Base-by-base conservation (phyloP, 805 yeast species). In the Cyberlindnera sargentensis region DNA sequence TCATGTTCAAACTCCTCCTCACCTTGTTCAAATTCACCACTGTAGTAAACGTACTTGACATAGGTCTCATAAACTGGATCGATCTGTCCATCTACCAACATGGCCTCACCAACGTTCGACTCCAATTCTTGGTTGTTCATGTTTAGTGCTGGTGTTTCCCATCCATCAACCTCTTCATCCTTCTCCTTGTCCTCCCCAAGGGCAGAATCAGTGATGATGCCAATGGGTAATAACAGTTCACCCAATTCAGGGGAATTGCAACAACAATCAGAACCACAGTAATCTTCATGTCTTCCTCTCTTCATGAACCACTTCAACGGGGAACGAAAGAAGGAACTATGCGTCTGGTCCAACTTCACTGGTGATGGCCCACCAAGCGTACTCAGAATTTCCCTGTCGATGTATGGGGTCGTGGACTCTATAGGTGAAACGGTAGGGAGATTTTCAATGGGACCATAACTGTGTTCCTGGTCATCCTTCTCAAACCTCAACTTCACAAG, bases 11-110 rank as follows among this genome's bases (percentile, higher is more conserved):
- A 10, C 5, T 6, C 28, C n/a, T 11, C 5, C 6, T 36, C 40
- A 11, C 6, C 31, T 6, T 42, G 20, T 5, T 31, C 34, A 33
- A 20, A 24, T n/a, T 27, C 37, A 6, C 30, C 20, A n/a, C 37
- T 26, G 36, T 30, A 31, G 31, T 41, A 39, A 9, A 46, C 34
- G 20, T 48, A 47, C 20, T 35, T 40, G n/a, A 48, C 42, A 37
- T 47, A 48, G 25, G 42, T 42, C 6, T 46, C 45, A 29, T 46
- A 44, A 2, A 48, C 37, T 4, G 46, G 43, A 40, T 48, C 52
- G 23, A 33, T 26, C 20, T 32, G 26, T 9, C 36, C 41, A 15
- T 39, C 41, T 10, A 39, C 36, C 7, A 39, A 23, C n/a, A 39
- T 26, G 25, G 27, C 32, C 7, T 24, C 36, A 36, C 27, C 39